Evolutionary conservation across 2,329 filamentous ascomycete species (phyloP).

Genomic region (Teratosphaeria zuluensis): DNA sequence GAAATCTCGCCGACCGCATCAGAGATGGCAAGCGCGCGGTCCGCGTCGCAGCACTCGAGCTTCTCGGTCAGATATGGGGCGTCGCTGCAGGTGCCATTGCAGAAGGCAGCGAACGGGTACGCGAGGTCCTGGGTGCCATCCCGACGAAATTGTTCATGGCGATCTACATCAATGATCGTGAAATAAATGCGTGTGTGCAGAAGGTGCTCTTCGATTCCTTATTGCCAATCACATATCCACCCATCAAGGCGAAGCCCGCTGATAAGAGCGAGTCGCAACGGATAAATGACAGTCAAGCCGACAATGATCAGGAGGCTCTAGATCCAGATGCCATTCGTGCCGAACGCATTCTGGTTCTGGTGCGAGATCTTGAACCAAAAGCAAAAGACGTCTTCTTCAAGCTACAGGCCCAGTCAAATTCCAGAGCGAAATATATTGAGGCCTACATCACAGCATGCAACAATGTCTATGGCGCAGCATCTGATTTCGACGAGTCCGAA

Average conservation of each 20-base stretch:
- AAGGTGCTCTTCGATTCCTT: constrained; percentile 78
- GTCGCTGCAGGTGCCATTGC: constrained; percentile 81
- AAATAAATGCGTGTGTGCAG: constrained; percentile 77
- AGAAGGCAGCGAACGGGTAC: constrained; percentile 67
- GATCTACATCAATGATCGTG: constrained; percentile 80
- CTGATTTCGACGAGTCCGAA: constrained; percentile 43
- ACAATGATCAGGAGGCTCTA: constrained; percentile 32
- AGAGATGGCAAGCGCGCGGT: constrained; percentile 77
- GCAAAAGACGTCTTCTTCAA: constrained; percentile 84
- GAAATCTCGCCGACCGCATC: constrained; percentile 74
- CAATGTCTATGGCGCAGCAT: constrained; percentile 68
- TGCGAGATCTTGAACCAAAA: constrained; percentile 60
- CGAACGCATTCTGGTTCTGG: constrained; percentile 72
- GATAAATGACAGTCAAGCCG: constrained; percentile 47
- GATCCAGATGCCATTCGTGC: constrained; percentile 70
- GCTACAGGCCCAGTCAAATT: constrained; percentile 67
- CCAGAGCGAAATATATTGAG: constrained; percentile 62
- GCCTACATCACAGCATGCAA: constrained; percentile 81
- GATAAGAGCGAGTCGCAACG: constrained; percentile 50
- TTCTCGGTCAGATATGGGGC: constrained; percentile 85
- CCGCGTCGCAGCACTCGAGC: constrained; percentile 74
- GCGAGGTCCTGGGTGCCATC: constrained; percentile 65
- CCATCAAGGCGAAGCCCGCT: constrained; percentile 44
- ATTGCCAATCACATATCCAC: constrained; percentile 80
- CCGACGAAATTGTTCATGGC: constrained; percentile 78